Conservation (phyloP, 2,329 filamentous ascomycete genomes). For the Tothia fuscella region DNA sequence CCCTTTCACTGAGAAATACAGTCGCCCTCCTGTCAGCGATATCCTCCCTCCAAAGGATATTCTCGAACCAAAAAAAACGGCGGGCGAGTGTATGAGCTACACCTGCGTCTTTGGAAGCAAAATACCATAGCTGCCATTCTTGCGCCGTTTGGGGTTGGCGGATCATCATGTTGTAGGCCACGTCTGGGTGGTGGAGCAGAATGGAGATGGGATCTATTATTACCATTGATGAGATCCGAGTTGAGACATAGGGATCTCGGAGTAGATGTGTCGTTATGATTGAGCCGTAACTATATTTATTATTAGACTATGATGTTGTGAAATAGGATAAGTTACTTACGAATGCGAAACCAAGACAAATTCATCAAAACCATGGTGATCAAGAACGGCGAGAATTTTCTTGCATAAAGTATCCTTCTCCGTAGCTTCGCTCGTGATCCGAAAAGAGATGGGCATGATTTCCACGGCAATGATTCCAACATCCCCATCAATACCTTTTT, state of each 20-base stretch:
- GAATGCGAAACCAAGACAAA: slow-evolving; percentile 50
- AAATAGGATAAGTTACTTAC: too few species aligned
- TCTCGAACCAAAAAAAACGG: slow-evolving; percentile 61
- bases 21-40: slow-evolving; percentile 34
- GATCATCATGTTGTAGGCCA: slow-evolving; percentile 60
- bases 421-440: slow-evolving; percentile 45
- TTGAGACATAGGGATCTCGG: slow-evolving; percentile 30
- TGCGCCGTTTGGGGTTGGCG: slow-evolving; percentile 40
- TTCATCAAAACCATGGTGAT: slow-evolving; percentile 43
- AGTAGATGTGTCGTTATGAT: slow-evolving; percentile 52
- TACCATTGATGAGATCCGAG: slow-evolving; percentile 32
- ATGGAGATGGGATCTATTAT: slow-evolving; percentile 55
- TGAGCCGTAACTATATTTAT: too few species aligned
- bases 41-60: slow-evolving; percentile 59
- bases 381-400: slow-evolving; percentile 46
- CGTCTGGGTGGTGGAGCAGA: slow-evolving; percentile 55
- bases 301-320: too few species aligned
- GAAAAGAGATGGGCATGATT: slow-evolving; percentile 52
- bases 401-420: slow-evolving; percentile 40
- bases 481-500: slow-evolving; percentile 24
- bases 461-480: slow-evolving; percentile 56
- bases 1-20: slow-evolving; percentile 46
- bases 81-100: slow-evolving; percentile 52
- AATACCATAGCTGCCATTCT: slow-evolving; percentile 56
- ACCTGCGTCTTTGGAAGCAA: slow-evolving; percentile 54